Percentiles rank a stretch among this genome's conserved stretches.
These are phyloP conservation scores for Debaryomyces sp. DNA, from an alignment of 1,139 yeast genomes.

Conservation along the genomic window DNA sequence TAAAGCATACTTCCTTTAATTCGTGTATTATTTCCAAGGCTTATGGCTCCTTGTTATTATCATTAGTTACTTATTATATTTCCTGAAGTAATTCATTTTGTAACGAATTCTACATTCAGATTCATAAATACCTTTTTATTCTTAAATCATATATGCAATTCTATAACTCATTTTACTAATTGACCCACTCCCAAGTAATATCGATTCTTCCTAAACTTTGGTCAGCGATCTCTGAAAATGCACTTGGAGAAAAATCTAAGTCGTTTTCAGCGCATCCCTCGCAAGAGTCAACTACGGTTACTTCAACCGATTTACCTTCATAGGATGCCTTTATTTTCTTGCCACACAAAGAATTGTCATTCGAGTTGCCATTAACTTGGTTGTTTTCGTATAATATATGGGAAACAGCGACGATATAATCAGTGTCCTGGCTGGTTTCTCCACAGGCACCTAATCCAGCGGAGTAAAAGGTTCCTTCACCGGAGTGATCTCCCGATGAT, in stretches of 20 bases:
- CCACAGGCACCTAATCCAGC: conserved; percentile 71
- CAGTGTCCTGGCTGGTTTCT: conserved; percentile 43
- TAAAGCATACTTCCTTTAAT: neutral
- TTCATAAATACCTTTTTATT: neutral
- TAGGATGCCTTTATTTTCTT: conserved; percentile 41
- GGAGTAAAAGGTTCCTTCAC: conserved; percentile 63
- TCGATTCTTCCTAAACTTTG: conserved; percentile 43
- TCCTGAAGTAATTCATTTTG: neutral
- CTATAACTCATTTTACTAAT: neutral
- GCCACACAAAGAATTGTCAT: conserved; percentile 47
- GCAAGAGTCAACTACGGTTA: conserved; percentile 47
- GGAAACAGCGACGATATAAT: conserved; percentile 50
- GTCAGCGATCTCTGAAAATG: conserved; percentile 42
- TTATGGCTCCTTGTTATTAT: neutral
- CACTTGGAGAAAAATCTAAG: conserved; percentile 50
- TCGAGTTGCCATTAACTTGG: conserved; percentile 39
- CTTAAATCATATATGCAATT: neutral
- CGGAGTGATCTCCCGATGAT: conserved; percentile 27
- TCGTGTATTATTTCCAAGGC: neutral
- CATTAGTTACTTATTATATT: neutral
- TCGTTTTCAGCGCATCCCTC: conserved; percentile 40
- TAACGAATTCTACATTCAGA: neutral
- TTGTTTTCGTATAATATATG: conserved; percentile 35
- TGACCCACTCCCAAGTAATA: conserved; percentile 43
- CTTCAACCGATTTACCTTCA: conserved; percentile 45